Percentiles rank a stretch among this genome's conserved stretches.
Evolutionary conservation across 192 early-diverging fungal genomes (phyloP).

Genomic region (Podila verticillata): DNA sequence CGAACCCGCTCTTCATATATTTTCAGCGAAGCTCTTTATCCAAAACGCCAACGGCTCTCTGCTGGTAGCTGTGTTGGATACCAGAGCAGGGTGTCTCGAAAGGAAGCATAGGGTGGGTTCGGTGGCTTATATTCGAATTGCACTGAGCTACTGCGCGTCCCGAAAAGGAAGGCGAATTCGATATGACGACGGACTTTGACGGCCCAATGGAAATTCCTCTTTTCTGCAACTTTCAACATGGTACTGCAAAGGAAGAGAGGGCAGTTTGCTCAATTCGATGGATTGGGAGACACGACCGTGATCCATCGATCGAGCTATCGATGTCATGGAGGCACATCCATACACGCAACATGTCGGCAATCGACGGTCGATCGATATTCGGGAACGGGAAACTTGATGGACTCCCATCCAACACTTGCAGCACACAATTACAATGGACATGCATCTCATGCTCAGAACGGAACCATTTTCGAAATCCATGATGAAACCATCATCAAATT

Average conservation of each 20-base stretch:
- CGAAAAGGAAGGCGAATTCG: neutral
- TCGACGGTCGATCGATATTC: neutral
- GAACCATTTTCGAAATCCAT: neutral
- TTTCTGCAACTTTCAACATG: constrained; percentile 4
- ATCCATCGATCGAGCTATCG: neutral
- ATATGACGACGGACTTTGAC: neutral
- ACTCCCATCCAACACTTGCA: neutral
- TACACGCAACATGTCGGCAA: neutral
- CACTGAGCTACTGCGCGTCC: neutral
- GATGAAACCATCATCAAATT: constrained; percentile 4
- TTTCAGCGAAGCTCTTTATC: too few species aligned
- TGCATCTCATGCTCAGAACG: neutral
- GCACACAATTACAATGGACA: neutral
- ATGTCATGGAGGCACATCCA: neutral
- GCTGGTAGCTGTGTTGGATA: too few species aligned
- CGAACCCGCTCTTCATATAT: too few species aligned
- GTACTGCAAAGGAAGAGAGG: neutral
- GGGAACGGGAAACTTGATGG: neutral
- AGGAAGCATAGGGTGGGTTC: too few species aligned
- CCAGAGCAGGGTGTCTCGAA: too few species aligned
- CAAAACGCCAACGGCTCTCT: too few species aligned
- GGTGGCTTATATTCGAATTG: too few species aligned
- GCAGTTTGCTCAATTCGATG: neutral
- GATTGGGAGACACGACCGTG: neutral
- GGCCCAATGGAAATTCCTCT: constrained; percentile 7